phyloP scores from a whole-genome alignment of 2,329 filamentous ascomycete genomes.

The Alternaria postmessia region DNA sequence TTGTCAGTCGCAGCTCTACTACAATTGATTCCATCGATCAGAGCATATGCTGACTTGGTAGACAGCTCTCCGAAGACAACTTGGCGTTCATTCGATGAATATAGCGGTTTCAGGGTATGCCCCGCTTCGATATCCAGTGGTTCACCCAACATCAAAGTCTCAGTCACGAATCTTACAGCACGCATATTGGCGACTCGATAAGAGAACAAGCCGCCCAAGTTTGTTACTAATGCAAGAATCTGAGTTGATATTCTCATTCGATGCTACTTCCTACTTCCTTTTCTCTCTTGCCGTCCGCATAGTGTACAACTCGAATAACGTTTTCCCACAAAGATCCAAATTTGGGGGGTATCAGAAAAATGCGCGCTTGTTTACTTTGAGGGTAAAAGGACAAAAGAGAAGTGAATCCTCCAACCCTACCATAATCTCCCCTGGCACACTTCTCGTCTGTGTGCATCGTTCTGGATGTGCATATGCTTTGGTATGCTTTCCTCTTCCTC shows the following conservation, averaged over 20 bases:
- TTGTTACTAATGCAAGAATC: background rate
- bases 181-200: no score
- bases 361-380: constrained; percentile 17
- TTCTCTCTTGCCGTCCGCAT: background rate
- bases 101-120: no score
- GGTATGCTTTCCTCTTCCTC: background rate
- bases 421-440: background rate
- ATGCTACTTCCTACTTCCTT: background rate
- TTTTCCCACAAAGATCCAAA: constrained; percentile 24
- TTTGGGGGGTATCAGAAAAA: constrained; percentile 39
- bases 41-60: no score
- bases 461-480: background rate
- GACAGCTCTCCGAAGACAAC: no score
- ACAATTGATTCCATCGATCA: fast-evolving
- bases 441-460: background rate
- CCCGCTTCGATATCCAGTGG: no score
- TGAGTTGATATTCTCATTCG: background rate
- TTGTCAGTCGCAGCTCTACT: no score
- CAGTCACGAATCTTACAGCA: no score
- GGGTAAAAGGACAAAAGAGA: background rate
- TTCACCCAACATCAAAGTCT: no score
- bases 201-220: no score
- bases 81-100: no score
- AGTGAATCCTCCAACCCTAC: background rate
- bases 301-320: background rate